These are phyloP conservation scores for Ambrosia hybrid DNA, from an alignment of 140 eudicot genomes.

Conservation along the genomic window DNA sequence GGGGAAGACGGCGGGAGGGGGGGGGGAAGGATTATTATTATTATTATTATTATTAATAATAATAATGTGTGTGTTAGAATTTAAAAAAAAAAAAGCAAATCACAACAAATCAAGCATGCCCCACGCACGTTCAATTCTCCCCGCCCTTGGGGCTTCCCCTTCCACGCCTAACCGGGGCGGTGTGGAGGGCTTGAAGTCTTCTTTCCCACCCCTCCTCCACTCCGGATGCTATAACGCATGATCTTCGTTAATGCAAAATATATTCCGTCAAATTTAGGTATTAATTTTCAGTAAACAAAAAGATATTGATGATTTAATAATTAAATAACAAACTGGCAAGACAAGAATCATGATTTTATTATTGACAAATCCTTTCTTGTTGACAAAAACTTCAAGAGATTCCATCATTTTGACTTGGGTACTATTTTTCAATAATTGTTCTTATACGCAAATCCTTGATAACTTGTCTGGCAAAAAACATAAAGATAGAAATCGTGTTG, in stretches of 20 bases:
- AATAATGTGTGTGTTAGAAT: no score
- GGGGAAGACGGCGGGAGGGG: no score
- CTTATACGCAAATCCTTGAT: not conserved
- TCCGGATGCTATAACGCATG: not conserved
- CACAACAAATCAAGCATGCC: no score
- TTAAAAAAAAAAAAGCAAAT: no score
- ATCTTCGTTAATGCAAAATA: conserved; percentile 14
- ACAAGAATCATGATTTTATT: conserved; percentile 18
- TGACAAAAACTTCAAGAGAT: conserved; percentile 27
- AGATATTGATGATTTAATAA: not conserved
- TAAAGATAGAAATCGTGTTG: no score
- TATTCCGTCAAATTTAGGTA: not conserved
- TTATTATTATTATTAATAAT: no score
- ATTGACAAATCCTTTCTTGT: conserved; percentile 31
- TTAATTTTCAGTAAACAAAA: not conserved
- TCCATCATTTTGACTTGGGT: conserved; percentile 29
- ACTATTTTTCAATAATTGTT: conserved; percentile 14
- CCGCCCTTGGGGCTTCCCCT: no score
- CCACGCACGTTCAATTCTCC: no score
- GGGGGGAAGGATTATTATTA: no score
- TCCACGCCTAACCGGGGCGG: no score
- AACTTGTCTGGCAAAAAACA: not conserved
- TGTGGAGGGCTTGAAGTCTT: no score
- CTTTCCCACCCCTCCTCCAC: no score
- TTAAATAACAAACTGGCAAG: conserved; percentile 3